Conservation (phyloP, 2,329 filamentous ascomycete genomes). For the Stenocarpella maydis region DNA sequence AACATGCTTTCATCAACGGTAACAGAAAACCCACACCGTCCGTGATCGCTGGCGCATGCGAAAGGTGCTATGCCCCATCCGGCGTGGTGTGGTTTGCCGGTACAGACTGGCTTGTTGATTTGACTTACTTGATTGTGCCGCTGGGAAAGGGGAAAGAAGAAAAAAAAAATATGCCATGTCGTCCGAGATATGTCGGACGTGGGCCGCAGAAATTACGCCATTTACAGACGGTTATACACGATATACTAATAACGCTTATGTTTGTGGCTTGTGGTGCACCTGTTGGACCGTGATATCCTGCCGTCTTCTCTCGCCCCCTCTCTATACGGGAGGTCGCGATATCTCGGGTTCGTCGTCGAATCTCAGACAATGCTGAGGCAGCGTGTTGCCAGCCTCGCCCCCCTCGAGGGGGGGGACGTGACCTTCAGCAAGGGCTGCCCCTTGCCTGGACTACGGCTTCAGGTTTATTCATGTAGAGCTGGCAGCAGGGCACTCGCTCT, state of each 20-base stretch:
- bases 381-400: neutral
- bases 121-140: neutral
- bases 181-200: neutral
- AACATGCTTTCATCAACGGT: neutral
- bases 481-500: neutral
- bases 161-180: no score
- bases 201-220: no score
- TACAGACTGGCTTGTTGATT: neutral
- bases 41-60: constrained; percentile 20
- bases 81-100: constrained; percentile 13
- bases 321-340: neutral
- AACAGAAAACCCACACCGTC: constrained; percentile 8
- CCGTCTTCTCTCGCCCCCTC: no score
- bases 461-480: constrained; percentile 19
- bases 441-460: constrained; percentile 8
- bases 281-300: neutral
- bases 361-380: neutral
- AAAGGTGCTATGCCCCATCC: neutral
- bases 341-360: constrained; percentile 1
- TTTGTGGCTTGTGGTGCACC: neutral
- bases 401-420: neutral
- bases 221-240: neutral
- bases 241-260: neutral
- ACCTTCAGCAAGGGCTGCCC: neutral
- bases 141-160: neutral